Conservation (phyloP, 106 monocot genomes). For the Acorus calamus region DNA sequence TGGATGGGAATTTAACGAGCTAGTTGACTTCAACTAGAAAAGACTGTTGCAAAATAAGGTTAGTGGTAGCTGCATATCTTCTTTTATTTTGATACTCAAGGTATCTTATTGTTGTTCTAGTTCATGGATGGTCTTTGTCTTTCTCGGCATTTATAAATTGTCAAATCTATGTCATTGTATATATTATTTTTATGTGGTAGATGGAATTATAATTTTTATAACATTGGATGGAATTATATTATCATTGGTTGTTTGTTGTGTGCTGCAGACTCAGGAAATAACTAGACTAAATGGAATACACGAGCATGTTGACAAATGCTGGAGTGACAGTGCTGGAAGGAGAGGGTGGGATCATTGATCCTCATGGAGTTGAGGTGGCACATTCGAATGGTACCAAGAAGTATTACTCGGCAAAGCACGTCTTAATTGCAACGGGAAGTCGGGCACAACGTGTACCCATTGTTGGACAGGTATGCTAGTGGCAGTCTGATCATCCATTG, state of each 20-base stretch:
- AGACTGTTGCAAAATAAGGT: constrained; percentile 95
- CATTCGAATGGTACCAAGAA: constrained; percentile 61
- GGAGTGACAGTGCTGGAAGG: constrained; percentile 92
- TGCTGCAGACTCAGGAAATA: constrained; percentile 80
- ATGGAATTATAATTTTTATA: no score
- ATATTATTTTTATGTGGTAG: no score
- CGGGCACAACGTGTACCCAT: constrained; percentile 75
- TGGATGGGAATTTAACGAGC: constrained; percentile 82
- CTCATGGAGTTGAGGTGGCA: constrained; percentile 67
- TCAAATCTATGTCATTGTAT: no score
- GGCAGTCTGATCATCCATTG: no score
- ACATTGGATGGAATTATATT: no score
- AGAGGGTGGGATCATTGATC: constrained; percentile 73
- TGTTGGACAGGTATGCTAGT: constrained; percentile 82
- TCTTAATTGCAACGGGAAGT: constrained; percentile 94
- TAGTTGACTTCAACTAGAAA: constrained; percentile 84
- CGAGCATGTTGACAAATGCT: constrained; percentile 64
- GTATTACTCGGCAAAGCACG: constrained; percentile 74
- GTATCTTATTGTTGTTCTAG: no score
- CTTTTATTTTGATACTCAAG: no score
- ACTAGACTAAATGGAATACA: constrained; percentile 83
- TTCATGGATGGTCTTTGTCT: no score
- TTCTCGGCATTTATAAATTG: no score
- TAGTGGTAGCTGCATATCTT: neutral
- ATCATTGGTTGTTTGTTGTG: constrained; percentile 1